A percentile compares a stretch with the other conserved stretches of the same genome.
Evolutionary conservation across 257 asterid species (phyloP).

Genomic region (Lithospermum erythrorhizon): DNA sequence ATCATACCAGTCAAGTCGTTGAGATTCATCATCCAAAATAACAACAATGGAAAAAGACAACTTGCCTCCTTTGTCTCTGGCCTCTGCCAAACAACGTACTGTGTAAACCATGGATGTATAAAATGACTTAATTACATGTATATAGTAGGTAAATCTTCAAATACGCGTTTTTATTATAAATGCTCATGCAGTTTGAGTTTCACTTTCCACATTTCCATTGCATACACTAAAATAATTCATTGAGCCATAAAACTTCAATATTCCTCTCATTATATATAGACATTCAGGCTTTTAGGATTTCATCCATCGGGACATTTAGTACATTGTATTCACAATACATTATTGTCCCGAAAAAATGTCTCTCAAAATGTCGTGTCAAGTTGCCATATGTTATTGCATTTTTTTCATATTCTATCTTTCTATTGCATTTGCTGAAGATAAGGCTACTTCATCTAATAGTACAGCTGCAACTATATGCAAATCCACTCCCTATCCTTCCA

Average conservation of each 20-base stretch:
- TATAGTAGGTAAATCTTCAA: no score
- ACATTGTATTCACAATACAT: neutral
- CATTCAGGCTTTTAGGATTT: neutral
- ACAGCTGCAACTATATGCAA: constrained; percentile 34
- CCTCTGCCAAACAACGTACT: neutral
- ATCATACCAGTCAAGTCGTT: neutral
- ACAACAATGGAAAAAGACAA: neutral
- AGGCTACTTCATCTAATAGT: constrained; percentile 11
- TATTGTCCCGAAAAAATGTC: neutral
- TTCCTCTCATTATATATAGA: neutral
- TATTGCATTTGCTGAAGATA: constrained; percentile 3
- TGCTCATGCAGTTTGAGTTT: neutral
- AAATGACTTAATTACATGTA: no score
- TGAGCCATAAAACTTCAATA: neutral
- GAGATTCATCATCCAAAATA: neutral
- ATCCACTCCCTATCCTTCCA: constrained; percentile 47
- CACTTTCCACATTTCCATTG: neutral
- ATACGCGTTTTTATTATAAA: no score
- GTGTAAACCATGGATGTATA: neutral
- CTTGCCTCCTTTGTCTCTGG: neutral
- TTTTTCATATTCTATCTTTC: constrained; percentile 4
- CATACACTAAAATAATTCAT: neutral
- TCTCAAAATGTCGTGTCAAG: neutral
- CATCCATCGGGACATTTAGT: neutral
- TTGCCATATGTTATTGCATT: constrained; percentile 4